phyloP scores from a whole-genome alignment of 495 filamentous ascomycete genomes.

The Oidiodendron maius region DNA sequence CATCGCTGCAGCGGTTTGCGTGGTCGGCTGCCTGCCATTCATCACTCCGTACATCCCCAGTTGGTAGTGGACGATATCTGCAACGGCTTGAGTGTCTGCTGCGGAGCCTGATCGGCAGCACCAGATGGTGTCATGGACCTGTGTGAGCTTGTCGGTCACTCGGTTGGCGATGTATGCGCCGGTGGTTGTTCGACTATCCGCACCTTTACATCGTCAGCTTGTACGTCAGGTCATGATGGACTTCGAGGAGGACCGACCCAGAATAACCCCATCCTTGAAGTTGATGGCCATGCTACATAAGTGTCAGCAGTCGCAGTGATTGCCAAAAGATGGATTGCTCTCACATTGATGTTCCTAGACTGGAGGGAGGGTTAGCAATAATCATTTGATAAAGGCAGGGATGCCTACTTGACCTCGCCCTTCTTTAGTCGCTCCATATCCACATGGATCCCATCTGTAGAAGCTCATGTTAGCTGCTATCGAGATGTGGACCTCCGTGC shows the following conservation, averaged over 20 bases:
- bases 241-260: constrained; percentile 45
- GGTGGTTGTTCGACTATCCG: constrained; percentile 97
- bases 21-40: constrained; percentile 84
- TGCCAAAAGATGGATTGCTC: constrained; percentile 23
- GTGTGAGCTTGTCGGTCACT: constrained; percentile 98
- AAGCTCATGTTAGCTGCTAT: constrained; percentile 13
- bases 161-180: constrained; percentile 98
- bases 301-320: constrained; percentile 15
- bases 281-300: constrained; percentile 76
- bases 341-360: constrained; percentile 97
- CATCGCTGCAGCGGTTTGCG: constrained; percentile 85
- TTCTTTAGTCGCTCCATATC: constrained; percentile 96
- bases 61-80: constrained; percentile 95
- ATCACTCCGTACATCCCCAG: constrained; percentile 84
- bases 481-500: too few species aligned
- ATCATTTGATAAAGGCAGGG: constrained; percentile 1
- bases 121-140: constrained; percentile 98
- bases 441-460: constrained; percentile 91
- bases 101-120: constrained; percentile 96
- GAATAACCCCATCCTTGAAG: constrained; percentile 94
- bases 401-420: constrained; percentile 84
- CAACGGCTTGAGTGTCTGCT: constrained; percentile 95
- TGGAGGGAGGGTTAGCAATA: constrained; percentile 34
- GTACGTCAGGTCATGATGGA: not conserved
- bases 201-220: constrained; percentile 43